These are phyloP conservation scores for Clarireedia sp. DNA, from an alignment of 2,329 filamentous ascomycete species.

Conservation along the genomic window DNA sequence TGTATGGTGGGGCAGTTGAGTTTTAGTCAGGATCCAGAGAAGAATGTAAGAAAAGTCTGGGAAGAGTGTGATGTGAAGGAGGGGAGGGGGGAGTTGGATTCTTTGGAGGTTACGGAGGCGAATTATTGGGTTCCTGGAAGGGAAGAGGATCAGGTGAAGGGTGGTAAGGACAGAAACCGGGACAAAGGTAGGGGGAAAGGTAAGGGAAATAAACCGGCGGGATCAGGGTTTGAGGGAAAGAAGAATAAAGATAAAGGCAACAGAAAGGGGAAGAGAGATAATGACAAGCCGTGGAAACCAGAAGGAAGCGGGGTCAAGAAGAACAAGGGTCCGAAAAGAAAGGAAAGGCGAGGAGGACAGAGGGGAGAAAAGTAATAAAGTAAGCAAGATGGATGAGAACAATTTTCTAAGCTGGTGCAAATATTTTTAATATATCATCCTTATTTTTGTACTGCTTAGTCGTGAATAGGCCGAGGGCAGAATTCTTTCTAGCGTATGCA, in stretches of 20 bases:
- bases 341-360: too few species aligned
- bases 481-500: too few species aligned
- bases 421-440: too few species aligned
- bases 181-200: not conserved
- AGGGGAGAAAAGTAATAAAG: too few species aligned
- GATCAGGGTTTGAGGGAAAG: not conserved
- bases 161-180: not conserved
- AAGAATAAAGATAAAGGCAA: not conserved
- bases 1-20: not conserved
- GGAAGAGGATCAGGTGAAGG: not conserved
- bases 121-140: slow-evolving; percentile 2
- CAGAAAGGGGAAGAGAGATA: not conserved
- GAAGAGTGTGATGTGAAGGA: not conserved
- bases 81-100: not conserved
- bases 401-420: too few species aligned
- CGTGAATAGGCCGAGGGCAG: too few species aligned
- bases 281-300: not conserved
- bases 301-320: not conserved
- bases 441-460: too few species aligned
- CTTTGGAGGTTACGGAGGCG: not conserved
- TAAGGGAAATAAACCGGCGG: too few species aligned
- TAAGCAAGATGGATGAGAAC: too few species aligned
- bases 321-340: not conserved
- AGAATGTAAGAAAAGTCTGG: not conserved
- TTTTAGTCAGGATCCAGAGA: slow-evolving; percentile 2